Evolutionary conservation across 2,329 filamentous ascomycete species (phyloP).

Genomic region (Cryphonectria parasitica): DNA sequence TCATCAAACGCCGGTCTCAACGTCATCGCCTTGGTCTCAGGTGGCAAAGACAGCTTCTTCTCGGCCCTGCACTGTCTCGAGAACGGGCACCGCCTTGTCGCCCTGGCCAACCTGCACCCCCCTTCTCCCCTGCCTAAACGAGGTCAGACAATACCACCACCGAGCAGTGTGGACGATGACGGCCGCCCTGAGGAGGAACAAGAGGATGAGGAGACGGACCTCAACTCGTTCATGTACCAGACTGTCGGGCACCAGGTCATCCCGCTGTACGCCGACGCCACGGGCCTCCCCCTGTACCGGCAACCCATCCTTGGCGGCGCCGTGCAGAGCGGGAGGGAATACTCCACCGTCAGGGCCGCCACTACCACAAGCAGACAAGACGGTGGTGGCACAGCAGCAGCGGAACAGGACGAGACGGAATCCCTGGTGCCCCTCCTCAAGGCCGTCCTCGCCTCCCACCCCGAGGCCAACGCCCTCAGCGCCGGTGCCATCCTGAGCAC

Average conservation of each 20-base stretch:
- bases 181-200: constrained; percentile 38
- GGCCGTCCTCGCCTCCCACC: constrained; percentile 69
- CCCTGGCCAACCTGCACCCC: constrained; percentile 87
- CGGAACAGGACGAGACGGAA: constrained; percentile 80
- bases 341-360: constrained; percentile 43
- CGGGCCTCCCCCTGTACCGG: constrained; percentile 83
- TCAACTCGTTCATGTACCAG: constrained; percentile 99
- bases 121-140: constrained; percentile 19
- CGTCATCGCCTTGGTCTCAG: constrained; percentile 91
- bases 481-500: constrained; percentile 93
- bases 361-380: constrained; percentile 9
- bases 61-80: constrained; percentile 86
- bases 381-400: constrained; percentile 16
- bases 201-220: constrained; percentile 60
- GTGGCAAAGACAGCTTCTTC: constrained; percentile 96
- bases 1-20: constrained; percentile 54
- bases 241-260: constrained; percentile 90
- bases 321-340: constrained; percentile 72
- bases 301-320: constrained; percentile 74
- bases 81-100: constrained; percentile 83
- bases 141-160: not conserved
- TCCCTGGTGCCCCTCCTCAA: constrained; percentile 77
- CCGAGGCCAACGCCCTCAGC: constrained; percentile 82
- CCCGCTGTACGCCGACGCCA: constrained; percentile 79
- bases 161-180: constrained; percentile 32